Conservation (phyloP, 129 eudicot genomes). For the Logfia minima region DNA sequence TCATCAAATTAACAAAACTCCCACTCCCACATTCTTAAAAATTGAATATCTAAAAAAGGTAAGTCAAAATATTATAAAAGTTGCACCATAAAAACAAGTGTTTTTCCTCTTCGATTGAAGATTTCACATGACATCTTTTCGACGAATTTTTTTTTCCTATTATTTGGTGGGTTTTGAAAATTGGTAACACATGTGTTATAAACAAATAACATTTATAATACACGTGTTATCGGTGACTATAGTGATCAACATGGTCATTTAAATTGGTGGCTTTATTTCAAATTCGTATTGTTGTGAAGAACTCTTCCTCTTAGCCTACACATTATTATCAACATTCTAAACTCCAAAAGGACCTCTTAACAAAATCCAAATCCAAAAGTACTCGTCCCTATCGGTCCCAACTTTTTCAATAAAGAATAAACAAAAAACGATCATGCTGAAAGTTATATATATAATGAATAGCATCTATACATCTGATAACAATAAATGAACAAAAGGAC, state of each 20-base stretch:
- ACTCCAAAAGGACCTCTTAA: slow-evolving; percentile 19
- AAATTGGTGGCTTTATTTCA: not conserved
- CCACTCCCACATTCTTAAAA: too few species aligned
- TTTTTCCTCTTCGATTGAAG: too few species aligned
- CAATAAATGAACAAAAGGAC: slow-evolving; percentile 26
- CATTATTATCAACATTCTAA: not conserved
- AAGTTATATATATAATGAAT: slow-evolving; percentile 15
- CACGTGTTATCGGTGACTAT: too few species aligned
- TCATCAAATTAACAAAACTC: too few species aligned
- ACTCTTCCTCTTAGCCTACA: not conserved
- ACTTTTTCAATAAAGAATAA: slow-evolving; percentile 12
- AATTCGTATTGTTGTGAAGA: not conserved
- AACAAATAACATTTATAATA: too few species aligned
- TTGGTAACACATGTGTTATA: too few species aligned
- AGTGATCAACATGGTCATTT: not conserved
- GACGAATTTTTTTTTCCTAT: too few species aligned
- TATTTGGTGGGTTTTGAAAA: too few species aligned
- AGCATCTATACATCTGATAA: slow-evolving; percentile 25
- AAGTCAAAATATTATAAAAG: too few species aligned
- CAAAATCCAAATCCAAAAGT: slow-evolving; percentile 29
- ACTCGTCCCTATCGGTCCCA: slow-evolving; percentile 21
- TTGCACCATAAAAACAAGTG: too few species aligned
- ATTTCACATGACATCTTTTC: too few species aligned
- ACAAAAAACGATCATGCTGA: slow-evolving; percentile 15
- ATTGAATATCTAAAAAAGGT: too few species aligned